Conservation (phyloP, 2,329 filamentous ascomycete genomes). For the Xylariaceae sp. region DNA sequence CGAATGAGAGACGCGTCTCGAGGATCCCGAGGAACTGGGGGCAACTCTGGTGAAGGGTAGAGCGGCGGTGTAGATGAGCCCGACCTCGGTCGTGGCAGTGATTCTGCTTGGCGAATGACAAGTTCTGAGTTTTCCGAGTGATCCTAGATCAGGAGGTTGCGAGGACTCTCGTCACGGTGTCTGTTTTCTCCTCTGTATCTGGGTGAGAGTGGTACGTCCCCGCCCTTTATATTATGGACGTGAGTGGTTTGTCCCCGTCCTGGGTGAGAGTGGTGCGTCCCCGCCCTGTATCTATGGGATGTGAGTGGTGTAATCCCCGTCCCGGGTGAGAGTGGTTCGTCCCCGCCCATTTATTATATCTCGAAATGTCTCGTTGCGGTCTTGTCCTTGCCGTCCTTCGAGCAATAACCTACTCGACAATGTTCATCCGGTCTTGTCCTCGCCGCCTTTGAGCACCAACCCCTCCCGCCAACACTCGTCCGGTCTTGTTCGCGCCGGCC, state of each 20-base stretch:
- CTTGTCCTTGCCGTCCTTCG: slow-evolving; percentile 8
- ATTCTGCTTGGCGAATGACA: slow-evolving; percentile 26
- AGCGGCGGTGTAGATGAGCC: slow-evolving; percentile 25
- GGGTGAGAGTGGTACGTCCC: not conserved
- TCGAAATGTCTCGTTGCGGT: slow-evolving; percentile 17
- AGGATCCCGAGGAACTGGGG: slow-evolving; percentile 16
- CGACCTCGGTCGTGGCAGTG: slow-evolving; percentile 5
- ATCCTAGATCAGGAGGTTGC: slow-evolving; percentile 26
- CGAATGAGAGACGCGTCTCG: not conserved
- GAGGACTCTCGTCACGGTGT: slow-evolving; percentile 18
- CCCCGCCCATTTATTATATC: slow-evolving; percentile 9
- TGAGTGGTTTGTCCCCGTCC: not conserved
- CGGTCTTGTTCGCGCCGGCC: slow-evolving; percentile 17
- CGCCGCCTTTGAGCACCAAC: slow-evolving; percentile 16
- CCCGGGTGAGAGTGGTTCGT: slow-evolving; percentile 13
- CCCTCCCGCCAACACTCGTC: slow-evolving; percentile 14
- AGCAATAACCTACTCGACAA: slow-evolving; percentile 15
- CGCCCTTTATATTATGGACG: not conserved
- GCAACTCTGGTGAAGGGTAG: slow-evolving; percentile 14
- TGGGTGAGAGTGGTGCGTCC: not conserved
- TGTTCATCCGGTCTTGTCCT: slow-evolving; percentile 13
- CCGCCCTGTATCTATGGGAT: not conserved
- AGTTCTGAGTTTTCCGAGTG: slow-evolving; percentile 28
- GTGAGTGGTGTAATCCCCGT: not conserved
- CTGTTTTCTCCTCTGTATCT: slow-evolving; percentile 1